Percentiles rank a stretch among this genome's conserved stretches.
Evolutionary conservation across 805 yeast species (phyloP).

Genomic region (Candida hispaniensis): DNA sequence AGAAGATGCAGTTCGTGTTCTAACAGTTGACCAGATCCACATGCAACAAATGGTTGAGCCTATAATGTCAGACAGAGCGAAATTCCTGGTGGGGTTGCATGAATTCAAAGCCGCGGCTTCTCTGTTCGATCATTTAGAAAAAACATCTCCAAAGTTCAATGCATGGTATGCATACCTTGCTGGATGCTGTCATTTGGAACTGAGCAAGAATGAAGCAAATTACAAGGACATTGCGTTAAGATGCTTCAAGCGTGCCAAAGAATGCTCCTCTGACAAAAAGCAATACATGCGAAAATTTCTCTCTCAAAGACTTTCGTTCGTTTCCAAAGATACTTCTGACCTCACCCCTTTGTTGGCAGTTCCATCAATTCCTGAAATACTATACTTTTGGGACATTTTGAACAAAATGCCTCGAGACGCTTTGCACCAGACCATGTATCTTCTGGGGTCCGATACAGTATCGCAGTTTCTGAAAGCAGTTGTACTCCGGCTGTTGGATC

Average conservation of each 20-base stretch:
- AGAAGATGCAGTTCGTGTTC: slow-evolving; percentile 51
- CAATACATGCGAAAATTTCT: slow-evolving; percentile 11
- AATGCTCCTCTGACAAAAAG: slow-evolving; percentile 7
- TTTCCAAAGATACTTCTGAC: slow-evolving; percentile 12
- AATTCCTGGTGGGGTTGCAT: slow-evolving; percentile 63
- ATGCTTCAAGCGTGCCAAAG: slow-evolving; percentile 7
- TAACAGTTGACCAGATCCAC: slow-evolving; percentile 45
- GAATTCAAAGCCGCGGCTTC: slow-evolving; percentile 69
- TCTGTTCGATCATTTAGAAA: slow-evolving; percentile 53
- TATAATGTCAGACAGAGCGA: slow-evolving; percentile 70
- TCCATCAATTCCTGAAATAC: slow-evolving; percentile 71
- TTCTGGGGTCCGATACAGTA: slow-evolving; percentile 32
- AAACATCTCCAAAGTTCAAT: slow-evolving; percentile 82
- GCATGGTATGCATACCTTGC: slow-evolving; percentile 78
- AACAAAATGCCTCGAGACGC: slow-evolving; percentile 63
- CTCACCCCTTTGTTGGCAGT: slow-evolving; percentile 45
- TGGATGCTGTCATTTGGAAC: slow-evolving; percentile 73
- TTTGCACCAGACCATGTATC: slow-evolving; percentile 41
- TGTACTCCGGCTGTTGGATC: slow-evolving; percentile 31
- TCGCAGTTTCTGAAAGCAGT: slow-evolving; percentile 46
- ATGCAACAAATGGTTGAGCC: slow-evolving; percentile 89
- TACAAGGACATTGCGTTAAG: slow-evolving; percentile 4
- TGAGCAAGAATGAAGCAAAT: slow-evolving; percentile 42
- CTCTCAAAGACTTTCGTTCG: slow-evolving; percentile 3
- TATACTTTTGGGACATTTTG: slow-evolving; percentile 88